Percentiles rank a stretch among this genome's conserved stretches.
Evolutionary conservation across 2,329 filamentous ascomycete species (phyloP).

Genomic region (Didymella exigua): DNA sequence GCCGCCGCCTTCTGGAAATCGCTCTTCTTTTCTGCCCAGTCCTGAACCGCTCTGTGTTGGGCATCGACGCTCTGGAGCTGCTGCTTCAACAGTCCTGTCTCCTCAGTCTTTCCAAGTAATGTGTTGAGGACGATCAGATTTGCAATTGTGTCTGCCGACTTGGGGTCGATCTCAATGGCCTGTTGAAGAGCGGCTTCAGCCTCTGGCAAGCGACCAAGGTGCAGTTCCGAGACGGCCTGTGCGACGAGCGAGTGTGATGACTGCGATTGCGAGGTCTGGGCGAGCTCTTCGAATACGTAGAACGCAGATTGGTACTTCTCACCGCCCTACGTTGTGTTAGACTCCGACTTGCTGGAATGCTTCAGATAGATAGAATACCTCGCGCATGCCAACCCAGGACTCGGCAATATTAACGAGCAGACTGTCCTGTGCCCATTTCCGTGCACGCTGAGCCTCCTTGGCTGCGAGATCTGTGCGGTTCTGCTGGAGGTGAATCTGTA

Average conservation of each 20-base stretch:
- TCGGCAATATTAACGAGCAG: constrained; percentile 92
- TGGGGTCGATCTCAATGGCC: constrained; percentile 74
- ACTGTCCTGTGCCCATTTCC: constrained; percentile 94
- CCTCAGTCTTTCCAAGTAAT: constrained; percentile 69
- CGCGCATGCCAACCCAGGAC: constrained; percentile 88
- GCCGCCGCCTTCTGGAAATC: constrained; percentile 83
- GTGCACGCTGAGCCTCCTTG: constrained; percentile 85
- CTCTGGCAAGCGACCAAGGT: constrained; percentile 86
- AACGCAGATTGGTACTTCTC: constrained; percentile 96
- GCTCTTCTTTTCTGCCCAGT: constrained; percentile 83
- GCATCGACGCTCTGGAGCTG: constrained; percentile 64
- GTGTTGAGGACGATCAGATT: constrained; percentile 82
- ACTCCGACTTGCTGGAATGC: not conserved
- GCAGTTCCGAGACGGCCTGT: constrained; percentile 89
- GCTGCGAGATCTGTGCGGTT: constrained; percentile 89
- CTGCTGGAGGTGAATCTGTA: constrained; percentile 90
- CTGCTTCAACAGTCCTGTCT: constrained; percentile 62
- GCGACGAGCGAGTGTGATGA: constrained; percentile 78
- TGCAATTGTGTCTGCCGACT: constrained; percentile 75
- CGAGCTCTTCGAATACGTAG: constrained; percentile 96
- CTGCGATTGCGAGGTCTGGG: constrained; percentile 81
- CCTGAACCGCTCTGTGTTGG: constrained; percentile 72
- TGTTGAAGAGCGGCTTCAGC: constrained; percentile 84
- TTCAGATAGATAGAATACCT: constrained; percentile 61
- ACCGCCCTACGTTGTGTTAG: constrained; percentile 68